These are phyloP conservation scores for Boletus tylopilopsis DNA, from an alignment of 768 basidiomycete species.

Conservation along the genomic window DNA sequence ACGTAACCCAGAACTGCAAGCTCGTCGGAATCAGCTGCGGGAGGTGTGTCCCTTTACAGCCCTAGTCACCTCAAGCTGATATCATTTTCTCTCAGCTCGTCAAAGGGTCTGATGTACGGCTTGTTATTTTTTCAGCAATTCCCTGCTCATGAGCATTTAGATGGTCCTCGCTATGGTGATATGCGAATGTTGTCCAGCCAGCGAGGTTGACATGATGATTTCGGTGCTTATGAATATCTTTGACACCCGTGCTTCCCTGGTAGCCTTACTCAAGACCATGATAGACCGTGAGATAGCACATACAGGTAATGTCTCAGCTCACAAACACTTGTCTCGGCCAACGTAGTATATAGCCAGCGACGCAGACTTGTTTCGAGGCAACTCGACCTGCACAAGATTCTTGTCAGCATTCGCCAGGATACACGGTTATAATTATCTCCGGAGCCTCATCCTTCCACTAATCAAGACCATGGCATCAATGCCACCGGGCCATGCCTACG, in stretches of 20 bases:
- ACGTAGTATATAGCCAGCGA: slow-evolving; percentile 58
- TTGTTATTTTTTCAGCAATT: not conserved
- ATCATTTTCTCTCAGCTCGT: slow-evolving; percentile 50
- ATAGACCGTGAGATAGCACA: slow-evolving; percentile 80
- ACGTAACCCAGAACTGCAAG: slow-evolving; percentile 45
- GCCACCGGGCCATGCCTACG: slow-evolving; percentile 71
- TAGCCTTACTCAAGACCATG: slow-evolving; percentile 75
- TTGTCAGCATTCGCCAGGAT: slow-evolving; percentile 81
- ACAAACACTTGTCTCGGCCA: not conserved
- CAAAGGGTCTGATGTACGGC: slow-evolving; percentile 65
- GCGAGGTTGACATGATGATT: slow-evolving; percentile 80
- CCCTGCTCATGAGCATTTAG: slow-evolving; percentile 34
- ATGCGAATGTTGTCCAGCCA: slow-evolving; percentile 78
- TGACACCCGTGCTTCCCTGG: slow-evolving; percentile 68
- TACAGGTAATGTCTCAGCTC: slow-evolving; percentile 49
- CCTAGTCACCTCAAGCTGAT: slow-evolving; percentile 5
- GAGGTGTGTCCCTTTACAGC: slow-evolving; percentile 44
- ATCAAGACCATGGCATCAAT: slow-evolving; percentile 70
- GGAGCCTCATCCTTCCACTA: slow-evolving; percentile 72
- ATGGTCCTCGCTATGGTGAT: slow-evolving; percentile 80
- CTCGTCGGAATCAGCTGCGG: slow-evolving; percentile 49
- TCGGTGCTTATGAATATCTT: slow-evolving; percentile 84
- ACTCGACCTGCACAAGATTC: slow-evolving; percentile 84
- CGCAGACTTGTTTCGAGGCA: slow-evolving; percentile 79
- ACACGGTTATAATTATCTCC: slow-evolving; percentile 92